Base-by-base conservation (phyloP, 345 rosid genomes). In the Salix viminalis region DNA sequence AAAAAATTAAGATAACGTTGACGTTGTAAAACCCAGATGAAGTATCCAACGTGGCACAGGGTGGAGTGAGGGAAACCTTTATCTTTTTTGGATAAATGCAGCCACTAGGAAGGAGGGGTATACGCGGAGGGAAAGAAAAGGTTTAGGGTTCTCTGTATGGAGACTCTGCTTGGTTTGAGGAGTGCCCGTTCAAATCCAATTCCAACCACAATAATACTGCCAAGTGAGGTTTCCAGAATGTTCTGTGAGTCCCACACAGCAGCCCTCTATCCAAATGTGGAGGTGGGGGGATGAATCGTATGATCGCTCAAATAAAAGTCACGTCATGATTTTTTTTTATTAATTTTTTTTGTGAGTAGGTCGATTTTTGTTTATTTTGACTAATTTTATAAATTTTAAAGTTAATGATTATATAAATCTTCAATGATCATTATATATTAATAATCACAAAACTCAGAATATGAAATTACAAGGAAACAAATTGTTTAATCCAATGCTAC, bases 311-410 rank as follows among this genome's bases (percentile, higher is more conserved):
- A 34, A 34, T 34, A 34, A 34, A 34, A 34, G 6, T 34, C 37
- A 34, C 5, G 1, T 32, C 34, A 32, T 32, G 34, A 32, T 32
- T 32, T 32, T 34, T 34, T 34, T 34, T n/a, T n/a, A 34, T 34
- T 34, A 34, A 34, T 4, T 34, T 34, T 5, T 30, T 30, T 0
- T 30, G 4, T 28, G 1, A 30, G 4, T 30, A 30, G 32, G 0
- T 30, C 0, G 4, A 0, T 0, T 30, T 30, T 30, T 0, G 0
- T 30, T 0, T 30, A 3, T 30, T 0, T 32, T 2, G 34, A 32
- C 5, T 32, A 32, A 32, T 32, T 32, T 4, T 32, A 32, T 2
- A 32, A 4, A 32, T 34, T 34, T 34, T 34, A 4, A 34, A 5
- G 0, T 5, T 34, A 34, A 34, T 5, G 0, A 34, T 0, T 0